Base-by-base conservation (phyloP, 441 rosid species). In the Adansonia grandidieri region DNA sequence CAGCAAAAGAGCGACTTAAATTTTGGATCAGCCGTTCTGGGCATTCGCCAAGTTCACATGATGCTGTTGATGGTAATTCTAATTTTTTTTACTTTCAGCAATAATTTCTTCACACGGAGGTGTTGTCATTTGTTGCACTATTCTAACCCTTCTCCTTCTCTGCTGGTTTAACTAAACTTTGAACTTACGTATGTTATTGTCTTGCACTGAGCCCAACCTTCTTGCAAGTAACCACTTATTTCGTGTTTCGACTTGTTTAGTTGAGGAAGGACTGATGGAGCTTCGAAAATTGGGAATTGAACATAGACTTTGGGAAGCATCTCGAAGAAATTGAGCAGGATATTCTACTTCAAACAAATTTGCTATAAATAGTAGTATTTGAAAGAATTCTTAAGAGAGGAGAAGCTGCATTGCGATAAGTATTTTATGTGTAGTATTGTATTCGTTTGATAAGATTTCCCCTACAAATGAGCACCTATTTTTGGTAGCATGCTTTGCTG, bases 261-360 rank as follows among this genome's bases (percentile, higher is more conserved):
- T 95, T 79, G 98, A 95, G 84, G 83, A 98, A 82, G 98, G 98
- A 8, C 76, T 93, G 80, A 48, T 87, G 83, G 98, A 95, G 88
- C 90, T 97, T 82, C 85, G 92, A 84, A 95, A 95, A 85, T 86
- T 97, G 77, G 93, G 97, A 77, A 90, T 97, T 65, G 98, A 97
- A 82, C 95, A 89, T 74, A 92, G 93, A 73, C 87, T 97, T 1
- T 97, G 99, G 98, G 98, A 93, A 90, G 97, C 98, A 58, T 92
- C 97, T 79, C 89, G 98, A 80, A 83, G 96, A 91, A 80, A 89
- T 86, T 56, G 94, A 89, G 63, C 90, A 87, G 45, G 84, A 80
- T 24, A 71, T 40, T 80, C 81, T 6, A 77, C 82, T 9, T 19
- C 24, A 58, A 44, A 22, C 4, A 75, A 44, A 45, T 58, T 10